Base-by-base conservation (phyloP, 2,329 filamentous ascomycete genomes). In the Alternaria metachromatica region DNA sequence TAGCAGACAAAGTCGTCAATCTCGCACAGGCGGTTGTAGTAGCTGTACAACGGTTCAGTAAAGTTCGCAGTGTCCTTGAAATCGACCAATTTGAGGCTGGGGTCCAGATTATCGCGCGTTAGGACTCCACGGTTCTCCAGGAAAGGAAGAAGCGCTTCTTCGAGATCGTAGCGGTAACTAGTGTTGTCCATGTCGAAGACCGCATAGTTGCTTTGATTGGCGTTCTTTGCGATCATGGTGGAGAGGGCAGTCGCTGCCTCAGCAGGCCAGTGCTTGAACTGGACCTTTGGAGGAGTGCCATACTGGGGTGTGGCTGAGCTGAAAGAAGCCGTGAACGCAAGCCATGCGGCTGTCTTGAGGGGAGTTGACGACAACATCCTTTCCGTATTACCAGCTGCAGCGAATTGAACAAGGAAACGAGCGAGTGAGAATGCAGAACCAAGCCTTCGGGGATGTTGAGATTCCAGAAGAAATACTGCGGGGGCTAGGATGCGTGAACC, bases 151-250 rank as follows among this genome's bases (percentile, higher is more conserved):
- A 76, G 66, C 2, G 72, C 72, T 55, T 77, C 74, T 62, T 74
- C 72, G 12, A 77, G 65, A 54, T 77, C 74, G 44, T 75, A 72
- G 25, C 69, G 68, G 58, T 74, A 77, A 55, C 70, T 73, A 9
- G 74, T 77, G 54, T 77, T 75, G 66, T 77, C 74, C 72, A 75
- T 75, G 60, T 77, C 74, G 60, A 77, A 76, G 45, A 76, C 70
- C 6, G 74, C 74, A 45, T 73, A 76, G 64, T 73, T 73, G 68
- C 71, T 74, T 58, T 75, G 70, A 53, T 77, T 75, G 15, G 74
- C 74, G 33, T 76, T 77, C 21, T 65, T 66, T 21, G 58, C 21
- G 43, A 77, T 77, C 74, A 77, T 77, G 46, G 65, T 63, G 49
- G 68, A 68, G 21, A 77, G 69, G n/a, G 70, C 66, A 51, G 61